Evolutionary conservation across 2,329 filamentous ascomycete genomes (phyloP), one percentile per base, ranked within the genome.

Genomic region (Fusarium sacchari): DNA sequence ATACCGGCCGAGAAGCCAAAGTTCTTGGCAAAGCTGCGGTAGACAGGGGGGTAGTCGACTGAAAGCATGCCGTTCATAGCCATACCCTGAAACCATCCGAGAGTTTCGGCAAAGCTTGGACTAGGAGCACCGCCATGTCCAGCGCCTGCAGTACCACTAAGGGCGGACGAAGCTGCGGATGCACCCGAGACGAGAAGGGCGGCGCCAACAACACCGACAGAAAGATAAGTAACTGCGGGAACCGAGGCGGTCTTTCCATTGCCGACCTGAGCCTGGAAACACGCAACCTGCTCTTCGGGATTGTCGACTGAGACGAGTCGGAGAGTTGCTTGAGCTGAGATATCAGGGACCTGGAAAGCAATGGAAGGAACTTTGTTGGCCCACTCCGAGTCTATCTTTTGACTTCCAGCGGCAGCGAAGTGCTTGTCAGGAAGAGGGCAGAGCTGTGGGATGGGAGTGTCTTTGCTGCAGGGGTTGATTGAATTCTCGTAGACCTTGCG

Each of bases 11-110:
- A 96, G 86, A 98, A 98, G 52, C 88, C 95, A 81, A 99, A 98
- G 84, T 98, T 98, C 84, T 94, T 94, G 71, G 93, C 86, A 83
- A 97, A 99, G 81, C 91, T 96, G 76, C 92, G 90, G 84, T 98
- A 98, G 42, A 98, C 91, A 40, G 90, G 86, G 8, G 96, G 96
- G 76, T 97, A 95, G 77, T 92, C 90, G 77, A 97, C 95, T 67
- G 94, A 97, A 81, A 97, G 88, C 96, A 98, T 98, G 74, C 96
- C 95, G 82, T 96, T 98, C 86, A 96, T 93, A 34, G 96, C 95
- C 87, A 98, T 93, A 56, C 93, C 92, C 83, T 98, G 95, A 82
- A 98, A 97, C 90, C 94, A 97, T 70, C 92, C 91, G 75, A 97
- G 88, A 53, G 97, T 91, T 79, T 98, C 94, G 49, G 88, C 88